phyloP scores from a whole-genome alignment of 208 protist genomes.

The Novymonas esmeraldas region DNA sequence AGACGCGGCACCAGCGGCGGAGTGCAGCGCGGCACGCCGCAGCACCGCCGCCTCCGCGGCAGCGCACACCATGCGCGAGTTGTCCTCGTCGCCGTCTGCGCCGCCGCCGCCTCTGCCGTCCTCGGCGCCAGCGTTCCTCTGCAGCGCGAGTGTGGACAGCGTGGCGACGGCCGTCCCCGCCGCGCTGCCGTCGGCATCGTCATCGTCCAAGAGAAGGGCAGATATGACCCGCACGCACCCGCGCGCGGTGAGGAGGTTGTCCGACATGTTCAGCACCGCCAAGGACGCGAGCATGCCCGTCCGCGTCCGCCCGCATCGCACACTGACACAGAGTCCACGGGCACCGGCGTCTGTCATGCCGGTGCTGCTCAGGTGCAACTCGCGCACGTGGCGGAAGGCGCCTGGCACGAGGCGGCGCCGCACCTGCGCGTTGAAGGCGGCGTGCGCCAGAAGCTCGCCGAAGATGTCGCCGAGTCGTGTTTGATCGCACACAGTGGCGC shows the following conservation, averaged over 20 bases:
- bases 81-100: constrained; percentile 24
- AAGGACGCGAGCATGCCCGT: constrained; percentile 57
- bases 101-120: constrained; percentile 14
- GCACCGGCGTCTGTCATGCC: constrained; percentile 71
- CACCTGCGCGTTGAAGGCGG: constrained; percentile 51
- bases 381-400: constrained; percentile 56
- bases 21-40: constrained; percentile 23
- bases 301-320: constrained; percentile 16
- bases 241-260: constrained; percentile 57
- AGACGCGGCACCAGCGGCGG: constrained; percentile 1
- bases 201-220: constrained; percentile 49
- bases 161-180: constrained; percentile 9
- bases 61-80: constrained; percentile 28
- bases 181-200: background rate
- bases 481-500: constrained; percentile 38
- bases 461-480: constrained; percentile 69
- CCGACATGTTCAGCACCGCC: constrained; percentile 58
- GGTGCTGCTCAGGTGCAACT: constrained; percentile 59
- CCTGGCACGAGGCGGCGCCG: constrained; percentile 34
- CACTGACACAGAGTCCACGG: constrained; percentile 48
- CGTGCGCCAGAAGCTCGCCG: constrained; percentile 71
- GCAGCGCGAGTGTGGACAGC: constrained; percentile 39
- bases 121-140: constrained; percentile 49
- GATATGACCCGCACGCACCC: constrained; percentile 59
- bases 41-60: constrained; percentile 22